phyloP scores from a whole-genome alignment of 306 rosid species.

The Hippophae rhamnoides region DNA sequence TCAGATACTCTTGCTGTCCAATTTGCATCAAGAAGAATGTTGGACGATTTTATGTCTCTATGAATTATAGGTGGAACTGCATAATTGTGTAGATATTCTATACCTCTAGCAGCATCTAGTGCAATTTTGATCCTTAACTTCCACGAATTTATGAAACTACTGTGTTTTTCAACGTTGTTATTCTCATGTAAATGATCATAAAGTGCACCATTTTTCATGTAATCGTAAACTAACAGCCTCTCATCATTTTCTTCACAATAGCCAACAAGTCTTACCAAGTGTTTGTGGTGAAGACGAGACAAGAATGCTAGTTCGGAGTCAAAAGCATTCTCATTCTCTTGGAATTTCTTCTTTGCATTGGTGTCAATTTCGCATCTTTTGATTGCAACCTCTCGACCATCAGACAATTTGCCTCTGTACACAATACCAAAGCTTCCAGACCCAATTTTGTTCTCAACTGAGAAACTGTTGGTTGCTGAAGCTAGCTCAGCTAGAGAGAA shows the following conservation, averaged over 20 bases:
- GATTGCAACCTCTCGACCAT: slow-evolving; percentile 80
- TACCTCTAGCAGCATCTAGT: slow-evolving; percentile 80
- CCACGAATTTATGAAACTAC: slow-evolving; percentile 63
- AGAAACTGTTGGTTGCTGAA: slow-evolving; percentile 53
- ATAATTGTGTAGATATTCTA: slow-evolving; percentile 81
- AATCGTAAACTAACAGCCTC: slow-evolving; percentile 75
- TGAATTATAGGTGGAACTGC: slow-evolving; percentile 95
- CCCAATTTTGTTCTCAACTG: slow-evolving; percentile 60
- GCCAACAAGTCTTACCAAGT: slow-evolving; percentile 80
- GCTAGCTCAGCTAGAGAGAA: slow-evolving; percentile 62
- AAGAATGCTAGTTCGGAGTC: slow-evolving; percentile 79
- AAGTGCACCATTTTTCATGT: slow-evolving; percentile 84
- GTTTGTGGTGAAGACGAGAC: slow-evolving; percentile 86
- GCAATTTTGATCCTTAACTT: slow-evolving; percentile 81
- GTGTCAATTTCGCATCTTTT: slow-evolving; percentile 53
- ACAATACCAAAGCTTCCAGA: slow-evolving; percentile 91
- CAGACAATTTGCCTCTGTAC: slow-evolving; percentile 57
- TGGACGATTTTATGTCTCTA: slow-evolving; percentile 81
- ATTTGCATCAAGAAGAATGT: slow-evolving; percentile 57
- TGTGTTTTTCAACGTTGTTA: slow-evolving; percentile 47
- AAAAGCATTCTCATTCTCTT: slow-evolving; percentile 88
- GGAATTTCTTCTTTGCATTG: slow-evolving; percentile 43
- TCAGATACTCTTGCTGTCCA: slow-evolving; percentile 89
- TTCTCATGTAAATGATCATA: slow-evolving; percentile 63
- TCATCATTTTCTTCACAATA: slow-evolving; percentile 80